Percentiles rank a stretch among this genome's conserved stretches.
These are phyloP conservation scores for Atalantia buxifolia DNA, from an alignment of 345 rosid species.

Conservation along the genomic window DNA sequence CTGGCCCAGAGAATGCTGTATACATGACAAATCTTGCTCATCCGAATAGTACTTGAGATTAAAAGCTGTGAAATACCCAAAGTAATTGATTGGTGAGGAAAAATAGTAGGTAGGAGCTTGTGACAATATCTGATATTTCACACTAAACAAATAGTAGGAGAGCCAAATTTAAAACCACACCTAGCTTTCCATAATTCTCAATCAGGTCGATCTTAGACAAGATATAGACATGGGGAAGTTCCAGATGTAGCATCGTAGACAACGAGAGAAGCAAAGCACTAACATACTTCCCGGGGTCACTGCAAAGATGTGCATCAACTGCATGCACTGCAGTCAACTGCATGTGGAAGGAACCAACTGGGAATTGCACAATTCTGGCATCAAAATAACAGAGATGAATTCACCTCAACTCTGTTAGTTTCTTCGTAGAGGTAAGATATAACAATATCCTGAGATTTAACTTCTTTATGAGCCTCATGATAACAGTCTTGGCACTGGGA, in stretches of 20 bases:
- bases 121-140: background rate
- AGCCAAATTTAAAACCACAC: constrained; percentile 24
- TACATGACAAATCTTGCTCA: constrained; percentile 81
- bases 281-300: constrained; percentile 70
- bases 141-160: background rate
- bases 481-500: constrained; percentile 67
- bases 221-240: constrained; percentile 85
- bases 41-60: constrained; percentile 81
- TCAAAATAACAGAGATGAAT: constrained; percentile 5
- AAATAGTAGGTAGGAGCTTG: background rate
- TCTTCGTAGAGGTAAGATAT: background rate
- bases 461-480: constrained; percentile 70
- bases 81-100: background rate
- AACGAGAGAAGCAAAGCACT: constrained; percentile 83
- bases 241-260: constrained; percentile 92
- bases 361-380: constrained; percentile 11
- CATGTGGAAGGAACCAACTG: constrained; percentile 12
- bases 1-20: constrained; percentile 57
- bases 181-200: constrained; percentile 89
- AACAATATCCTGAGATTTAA: constrained; percentile 75
- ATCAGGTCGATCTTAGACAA: constrained; percentile 89
- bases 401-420: background rate
- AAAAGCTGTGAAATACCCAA: constrained; percentile 53
- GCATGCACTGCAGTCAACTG: no score
- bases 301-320: no score